Percentiles rank a stretch among this genome's conserved stretches.
Evolutionary conservation across 306 rosid genomes (phyloP).

Genomic region (Trifolium dubium): DNA sequence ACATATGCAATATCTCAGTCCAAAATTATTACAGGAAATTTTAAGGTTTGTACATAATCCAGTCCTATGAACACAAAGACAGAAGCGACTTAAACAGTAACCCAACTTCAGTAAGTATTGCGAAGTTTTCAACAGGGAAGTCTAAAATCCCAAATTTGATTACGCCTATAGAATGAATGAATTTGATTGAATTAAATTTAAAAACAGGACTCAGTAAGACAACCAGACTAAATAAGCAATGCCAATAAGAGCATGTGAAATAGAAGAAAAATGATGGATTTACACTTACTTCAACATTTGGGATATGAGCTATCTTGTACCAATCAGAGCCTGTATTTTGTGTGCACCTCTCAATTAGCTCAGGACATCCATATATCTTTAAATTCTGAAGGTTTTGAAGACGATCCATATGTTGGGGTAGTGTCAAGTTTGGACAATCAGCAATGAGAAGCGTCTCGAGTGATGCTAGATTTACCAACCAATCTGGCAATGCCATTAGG

Average conservation of each 20-base stretch:
- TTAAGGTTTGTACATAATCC: constrained; percentile 5
- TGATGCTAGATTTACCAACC: constrained; percentile 39
- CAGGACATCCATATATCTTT: constrained; percentile 35
- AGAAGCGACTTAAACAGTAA: neutral
- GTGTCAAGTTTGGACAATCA: constrained; percentile 38
- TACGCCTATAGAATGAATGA: neutral
- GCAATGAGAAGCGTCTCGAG: constrained; percentile 39
- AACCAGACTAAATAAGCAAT: constrained; percentile 4
- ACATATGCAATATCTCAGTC: no score
- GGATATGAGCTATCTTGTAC: constrained; percentile 41
- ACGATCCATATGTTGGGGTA: constrained; percentile 22
- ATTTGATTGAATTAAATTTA: neutral
- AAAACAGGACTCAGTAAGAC: constrained; percentile 6
- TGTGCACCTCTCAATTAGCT: constrained; percentile 40
- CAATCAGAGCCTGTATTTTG: constrained; percentile 31
- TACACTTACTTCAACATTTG: constrained; percentile 40
- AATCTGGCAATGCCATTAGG: constrained; percentile 36
- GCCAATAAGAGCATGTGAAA: neutral
- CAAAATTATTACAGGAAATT: neutral
- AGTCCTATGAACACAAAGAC: neutral
- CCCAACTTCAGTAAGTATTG: neutral
- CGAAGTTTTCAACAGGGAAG: constrained; percentile 7
- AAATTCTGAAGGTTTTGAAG: constrained; percentile 38
- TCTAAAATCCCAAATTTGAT: neutral
- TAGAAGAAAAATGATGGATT: neutral